Evolutionary conservation across 2,329 filamentous ascomycete genomes (phyloP), one percentile per base, ranked within the genome.

Genomic region (Fusarium odoratissimum): DNA sequence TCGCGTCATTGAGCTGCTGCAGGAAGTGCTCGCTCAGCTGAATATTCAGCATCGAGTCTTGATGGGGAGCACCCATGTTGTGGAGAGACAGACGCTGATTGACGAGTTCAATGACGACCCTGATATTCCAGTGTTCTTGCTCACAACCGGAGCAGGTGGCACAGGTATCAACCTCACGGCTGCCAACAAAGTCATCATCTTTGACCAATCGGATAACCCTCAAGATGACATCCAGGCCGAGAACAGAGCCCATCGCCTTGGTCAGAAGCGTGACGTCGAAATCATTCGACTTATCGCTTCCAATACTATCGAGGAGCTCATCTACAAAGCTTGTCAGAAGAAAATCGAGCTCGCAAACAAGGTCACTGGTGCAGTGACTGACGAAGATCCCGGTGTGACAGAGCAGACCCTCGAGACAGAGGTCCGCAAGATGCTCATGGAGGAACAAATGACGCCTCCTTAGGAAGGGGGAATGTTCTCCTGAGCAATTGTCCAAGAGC

Each of bases 191-290:
- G 95, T 99, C 75, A 90, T 99, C 82, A 96, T 99, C 78, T 98
- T 98, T 80, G 96, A 99, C 82, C 93, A 93, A 72, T 94, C 92
- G n/a, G 97, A 98, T 84, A 99, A 99, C 76, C 96, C 96, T 0
- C 96, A 99, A 80, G 95, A 98, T 75, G 96, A 99, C 79, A 91
- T 97, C n/a, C 96, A 99, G 81, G 96, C 96, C 0, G 96, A 98
- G 85, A 98, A 99, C 81, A 91, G 96, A 23, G 96, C 96, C 0
- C 96, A 99, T 83, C 92, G 96, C 19, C 93, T 99, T 13, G 96
- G 96, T 0, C 96, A 99, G 84, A 95, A 90, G 35, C 87, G 93
- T 21, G 92, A 95, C 40, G 96, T 99, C 3, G 95, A 99, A 80
- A 93, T 99, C 44, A 91, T 97, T 44, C 88, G 95, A 35, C 87